Conservation (phyloP, 2,329 filamentous ascomycete species). For the Aspergillus transmontanensis region DNA sequence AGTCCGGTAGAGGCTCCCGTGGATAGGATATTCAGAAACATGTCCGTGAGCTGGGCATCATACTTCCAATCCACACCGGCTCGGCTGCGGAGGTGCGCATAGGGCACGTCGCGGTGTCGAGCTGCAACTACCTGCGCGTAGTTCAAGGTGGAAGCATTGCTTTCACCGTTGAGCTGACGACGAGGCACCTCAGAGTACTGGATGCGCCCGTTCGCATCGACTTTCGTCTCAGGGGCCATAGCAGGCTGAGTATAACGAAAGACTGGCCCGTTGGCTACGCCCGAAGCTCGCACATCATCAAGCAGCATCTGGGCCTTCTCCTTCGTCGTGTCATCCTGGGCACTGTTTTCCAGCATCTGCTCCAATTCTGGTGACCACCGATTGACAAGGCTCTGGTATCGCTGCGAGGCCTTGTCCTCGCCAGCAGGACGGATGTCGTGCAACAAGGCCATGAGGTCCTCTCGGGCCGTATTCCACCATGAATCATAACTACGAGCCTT, state of each 20-base stretch:
- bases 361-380: not conserved
- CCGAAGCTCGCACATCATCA: slow-evolving; percentile 61
- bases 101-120: not conserved
- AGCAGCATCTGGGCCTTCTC: slow-evolving; percentile 61
- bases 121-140: not conserved
- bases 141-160: not conserved
- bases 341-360: not conserved
- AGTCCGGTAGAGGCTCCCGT: slow-evolving; percentile 84
- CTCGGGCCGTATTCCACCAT: slow-evolving; percentile 40
- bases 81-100: not conserved
- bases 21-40: slow-evolving; percentile 87
- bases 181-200: slow-evolving; percentile 15
- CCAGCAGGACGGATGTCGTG: not conserved
- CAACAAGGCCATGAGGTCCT: slow-evolving; percentile 23
- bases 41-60: not conserved
- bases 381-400: not conserved
- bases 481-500: slow-evolving; percentile 58
- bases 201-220: slow-evolving; percentile 92
- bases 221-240: slow-evolving; percentile 71
- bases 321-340: not conserved
- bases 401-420: not conserved
- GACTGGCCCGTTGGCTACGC: slow-evolving; percentile 10
- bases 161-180: not conserved
- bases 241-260: slow-evolving; percentile 13
- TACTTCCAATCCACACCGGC: not conserved